phyloP scores from a whole-genome alignment of 1,284 basidiomycete species.

The Trichosporon coremiiforme region DNA sequence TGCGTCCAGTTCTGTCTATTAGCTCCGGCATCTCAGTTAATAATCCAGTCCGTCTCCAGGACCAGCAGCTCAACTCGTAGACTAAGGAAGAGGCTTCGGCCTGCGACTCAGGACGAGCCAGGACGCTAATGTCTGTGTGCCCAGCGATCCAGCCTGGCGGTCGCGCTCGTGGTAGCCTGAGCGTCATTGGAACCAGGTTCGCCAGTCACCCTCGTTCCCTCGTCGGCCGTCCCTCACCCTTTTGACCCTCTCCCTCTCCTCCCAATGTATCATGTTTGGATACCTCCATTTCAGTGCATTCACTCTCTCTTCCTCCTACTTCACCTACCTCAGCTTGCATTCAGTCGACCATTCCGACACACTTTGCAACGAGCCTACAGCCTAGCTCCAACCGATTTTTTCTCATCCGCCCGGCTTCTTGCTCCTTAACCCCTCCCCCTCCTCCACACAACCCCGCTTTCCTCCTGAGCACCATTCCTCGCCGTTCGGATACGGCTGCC shows the following conservation, averaged over 20 bases:
- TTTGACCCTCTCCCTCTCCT: neutral
- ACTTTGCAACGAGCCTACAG: neutral
- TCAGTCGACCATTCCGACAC: neutral
- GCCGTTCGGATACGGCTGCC: neutral
- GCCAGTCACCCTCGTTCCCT: neutral
- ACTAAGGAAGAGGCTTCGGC: neutral
- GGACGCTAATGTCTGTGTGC: neutral
- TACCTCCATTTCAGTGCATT: neutral
- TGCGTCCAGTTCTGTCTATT: slow-evolving; percentile 5
- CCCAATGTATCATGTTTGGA: slow-evolving; percentile 4
- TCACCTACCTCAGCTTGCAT: neutral
- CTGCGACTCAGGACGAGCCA: neutral
- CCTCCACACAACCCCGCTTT: no score
- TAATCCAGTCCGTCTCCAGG: neutral
- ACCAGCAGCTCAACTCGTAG: neutral
- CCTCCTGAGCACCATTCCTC: neutral
- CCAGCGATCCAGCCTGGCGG: neutral
- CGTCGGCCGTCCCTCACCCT: neutral
- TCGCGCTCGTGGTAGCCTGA: neutral
- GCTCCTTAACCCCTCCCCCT: neutral
- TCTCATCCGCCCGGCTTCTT: neutral
- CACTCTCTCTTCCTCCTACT: neutral
- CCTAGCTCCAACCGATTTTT: slow-evolving; percentile 1
- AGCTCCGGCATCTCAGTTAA: slow-evolving; percentile 12
- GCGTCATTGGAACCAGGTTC: neutral